Evolutionary conservation across 305 asterid genomes (phyloP), one percentile per base, ranked within the genome.

Genomic region (Fraxinus velutina): DNA sequence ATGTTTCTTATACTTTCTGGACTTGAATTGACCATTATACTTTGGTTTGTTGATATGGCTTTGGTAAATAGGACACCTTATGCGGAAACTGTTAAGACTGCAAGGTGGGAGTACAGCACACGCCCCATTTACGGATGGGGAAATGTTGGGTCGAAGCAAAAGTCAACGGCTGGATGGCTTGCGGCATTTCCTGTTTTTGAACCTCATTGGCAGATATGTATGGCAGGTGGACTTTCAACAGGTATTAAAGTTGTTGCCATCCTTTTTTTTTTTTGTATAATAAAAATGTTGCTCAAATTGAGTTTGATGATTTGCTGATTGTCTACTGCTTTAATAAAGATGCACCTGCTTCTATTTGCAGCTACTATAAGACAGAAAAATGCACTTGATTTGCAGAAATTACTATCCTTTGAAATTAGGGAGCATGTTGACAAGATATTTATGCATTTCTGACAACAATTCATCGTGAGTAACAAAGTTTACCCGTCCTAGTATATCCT

Each of bases 171-270:
- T 34, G 98, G 99, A 64, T 96, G 99, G 99, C 98, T 88, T 82
- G 99, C 99, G 80, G 98, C 97, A 81, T 92, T 96, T 87, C 99
- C 99, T 30, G 98, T 94, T 80, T 96, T 96, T 86, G 99, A 94
- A 89, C 99, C 99, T 81, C 98, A 96, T 84, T 96, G 98, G 99
- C 99, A 96, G 89, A 82, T 96, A 83, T 96, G 99, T 89, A 94
- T 96, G 98, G 97, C 94, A 2, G 95, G 93, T n/a, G 99, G 99
- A 81, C 98, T 94, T 83, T 96, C 99, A 74, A 93, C 99, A 83
- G 99, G 99, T 92, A 13, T 62, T 57, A 42, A 60, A 79, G 78
- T 68, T 68, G 21, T 60, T 73, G 60, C 44, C 36, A 27, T 15
- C 7, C 62, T 70, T 36, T 60, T 55, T 72, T 55, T 30, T 78